These are phyloP conservation scores for Wickerhamiella sergipiensis DNA, from an alignment of 805 yeast species.

Conservation along the genomic window DNA sequence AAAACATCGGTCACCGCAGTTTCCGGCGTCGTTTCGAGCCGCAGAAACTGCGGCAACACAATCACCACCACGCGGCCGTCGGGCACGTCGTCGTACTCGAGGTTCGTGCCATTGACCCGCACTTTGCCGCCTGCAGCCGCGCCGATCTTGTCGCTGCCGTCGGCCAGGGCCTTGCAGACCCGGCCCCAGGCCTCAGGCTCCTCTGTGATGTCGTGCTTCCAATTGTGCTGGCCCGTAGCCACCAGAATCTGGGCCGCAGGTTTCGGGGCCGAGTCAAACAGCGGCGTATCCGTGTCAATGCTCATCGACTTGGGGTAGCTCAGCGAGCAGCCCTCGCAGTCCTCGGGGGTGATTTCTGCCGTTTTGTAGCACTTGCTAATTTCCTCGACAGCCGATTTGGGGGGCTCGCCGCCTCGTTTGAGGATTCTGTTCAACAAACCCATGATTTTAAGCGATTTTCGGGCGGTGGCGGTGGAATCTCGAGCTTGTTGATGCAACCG, in stretches of 20 bases:
- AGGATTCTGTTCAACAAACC: neutral
- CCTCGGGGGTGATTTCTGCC: constrained; percentile 10
- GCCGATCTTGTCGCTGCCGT: constrained; percentile 7
- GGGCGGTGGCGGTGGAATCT: neutral
- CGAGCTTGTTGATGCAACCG: neutral
- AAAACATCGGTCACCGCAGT: constrained; percentile 16
- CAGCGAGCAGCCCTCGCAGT: constrained; percentile 13
- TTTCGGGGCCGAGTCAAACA: constrained; percentile 62
- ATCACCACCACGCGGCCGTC: constrained; percentile 10
- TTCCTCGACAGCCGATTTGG: constrained; percentile 3
- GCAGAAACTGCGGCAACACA: constrained; percentile 21
- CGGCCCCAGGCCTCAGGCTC: constrained; percentile 14
- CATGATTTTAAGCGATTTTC: neutral
- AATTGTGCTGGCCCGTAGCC: constrained; percentile 73
- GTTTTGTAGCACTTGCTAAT: constrained; percentile 8
- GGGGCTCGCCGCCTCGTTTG: neutral
- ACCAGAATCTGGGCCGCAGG: constrained; percentile 61
- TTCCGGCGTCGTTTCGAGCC: constrained; percentile 21
- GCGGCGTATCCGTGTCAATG: constrained; percentile 30
- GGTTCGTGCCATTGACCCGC: constrained; percentile 20
- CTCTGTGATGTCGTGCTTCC: constrained; percentile 63
- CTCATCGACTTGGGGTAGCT: constrained; percentile 28
- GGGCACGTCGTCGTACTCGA: constrained; percentile 7
- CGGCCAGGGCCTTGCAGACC: constrained; percentile 27
- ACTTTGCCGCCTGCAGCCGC: constrained; percentile 15